Conservation (phyloP, 495 filamentous ascomycete genomes). For the Evernia prunastri region DNA sequence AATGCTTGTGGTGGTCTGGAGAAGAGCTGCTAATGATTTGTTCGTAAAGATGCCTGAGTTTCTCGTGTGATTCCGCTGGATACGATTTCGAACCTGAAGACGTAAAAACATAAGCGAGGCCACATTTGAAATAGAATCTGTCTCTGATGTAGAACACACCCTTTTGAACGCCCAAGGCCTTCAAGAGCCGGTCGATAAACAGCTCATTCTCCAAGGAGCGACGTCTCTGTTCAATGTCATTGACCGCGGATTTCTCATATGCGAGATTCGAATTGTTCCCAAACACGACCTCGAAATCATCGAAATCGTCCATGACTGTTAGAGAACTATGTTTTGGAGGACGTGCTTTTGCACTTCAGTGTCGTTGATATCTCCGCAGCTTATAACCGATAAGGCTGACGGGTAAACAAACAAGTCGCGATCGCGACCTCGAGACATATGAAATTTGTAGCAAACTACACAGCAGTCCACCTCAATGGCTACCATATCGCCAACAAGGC, state of each 20-base stretch:
- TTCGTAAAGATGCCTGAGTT: conserved; percentile 57
- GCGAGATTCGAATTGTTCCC: conserved; percentile 53
- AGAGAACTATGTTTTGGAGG: not conserved
- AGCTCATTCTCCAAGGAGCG: conserved; percentile 57
- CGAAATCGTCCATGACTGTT: conserved; percentile 22
- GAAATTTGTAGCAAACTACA: not conserved
- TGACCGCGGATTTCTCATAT: conserved; percentile 51
- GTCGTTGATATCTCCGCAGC: not conserved
- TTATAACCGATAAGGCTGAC: conserved; percentile 2
- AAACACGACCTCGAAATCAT: conserved; percentile 59
- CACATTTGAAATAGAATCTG: no score
- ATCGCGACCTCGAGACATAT: not conserved
- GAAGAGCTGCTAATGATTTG: conserved; percentile 54
- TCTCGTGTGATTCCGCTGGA: conserved; percentile 58
- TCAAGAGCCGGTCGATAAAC: conserved; percentile 68
- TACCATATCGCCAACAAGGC: conserved; percentile 59
- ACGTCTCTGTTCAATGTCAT: conserved; percentile 56
- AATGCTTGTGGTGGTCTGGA: conserved; percentile 66
- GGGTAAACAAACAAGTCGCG: conserved; percentile 14
- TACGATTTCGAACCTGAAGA: conserved; percentile 53
- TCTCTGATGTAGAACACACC: conserved; percentile 39
- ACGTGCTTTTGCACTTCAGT: not conserved
- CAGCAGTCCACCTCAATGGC: conserved; percentile 39
- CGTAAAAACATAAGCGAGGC: not conserved
- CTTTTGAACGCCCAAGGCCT: conserved; percentile 60